Conservation (phyloP, 495 filamentous ascomycete species). For the Neurospora sp. region DNA sequence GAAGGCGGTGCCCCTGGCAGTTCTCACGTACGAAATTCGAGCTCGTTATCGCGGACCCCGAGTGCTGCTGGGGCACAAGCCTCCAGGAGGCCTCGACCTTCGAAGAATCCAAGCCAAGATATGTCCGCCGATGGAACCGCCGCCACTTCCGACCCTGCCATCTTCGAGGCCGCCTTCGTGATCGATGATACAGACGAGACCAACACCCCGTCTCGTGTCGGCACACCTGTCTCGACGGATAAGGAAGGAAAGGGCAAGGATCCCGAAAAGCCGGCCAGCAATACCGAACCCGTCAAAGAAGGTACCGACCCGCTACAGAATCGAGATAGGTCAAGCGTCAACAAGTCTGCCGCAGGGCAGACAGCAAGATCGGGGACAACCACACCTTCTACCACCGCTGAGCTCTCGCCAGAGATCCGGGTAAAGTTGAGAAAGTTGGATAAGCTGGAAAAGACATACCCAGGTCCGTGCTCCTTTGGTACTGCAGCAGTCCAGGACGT, state of each 20-base stretch:
- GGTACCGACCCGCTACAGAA: slow-evolving; percentile 1
- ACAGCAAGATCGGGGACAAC: background rate
- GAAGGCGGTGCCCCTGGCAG: slow-evolving; percentile 33
- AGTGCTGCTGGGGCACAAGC: slow-evolving; percentile 29
- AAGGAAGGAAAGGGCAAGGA: slow-evolving; percentile 17
- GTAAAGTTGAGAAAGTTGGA: slow-evolving; percentile 66
- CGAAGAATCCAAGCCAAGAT: slow-evolving; percentile 40
- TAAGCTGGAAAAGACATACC: slow-evolving; percentile 77
- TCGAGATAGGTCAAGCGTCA: slow-evolving; percentile 1
- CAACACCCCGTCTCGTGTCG: slow-evolving; percentile 33
- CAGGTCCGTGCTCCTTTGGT: slow-evolving; percentile 44
- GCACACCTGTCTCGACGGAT: slow-evolving; percentile 37
- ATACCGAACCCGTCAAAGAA: slow-evolving; percentile 7
- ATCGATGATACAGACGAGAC: slow-evolving; percentile 61
- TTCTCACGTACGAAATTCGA: slow-evolving; percentile 38
- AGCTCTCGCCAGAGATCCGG: slow-evolving; percentile 64
- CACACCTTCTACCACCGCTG: slow-evolving; percentile 25
- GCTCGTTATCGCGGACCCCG: slow-evolving; percentile 35
- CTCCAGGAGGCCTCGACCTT: slow-evolving; percentile 28
- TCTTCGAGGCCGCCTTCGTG: slow-evolving; percentile 74
- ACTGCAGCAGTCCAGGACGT: background rate
- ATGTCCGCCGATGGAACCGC: slow-evolving; percentile 25
- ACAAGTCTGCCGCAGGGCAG: slow-evolving; percentile 5
- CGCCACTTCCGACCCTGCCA: slow-evolving; percentile 60
- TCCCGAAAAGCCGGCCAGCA: slow-evolving; percentile 18